A percentile compares a stretch with the other conserved stretches of the same genome.
phyloP scores from a whole-genome alignment of 139 green algal genomes.

The Picochlorum sp. region DNA sequence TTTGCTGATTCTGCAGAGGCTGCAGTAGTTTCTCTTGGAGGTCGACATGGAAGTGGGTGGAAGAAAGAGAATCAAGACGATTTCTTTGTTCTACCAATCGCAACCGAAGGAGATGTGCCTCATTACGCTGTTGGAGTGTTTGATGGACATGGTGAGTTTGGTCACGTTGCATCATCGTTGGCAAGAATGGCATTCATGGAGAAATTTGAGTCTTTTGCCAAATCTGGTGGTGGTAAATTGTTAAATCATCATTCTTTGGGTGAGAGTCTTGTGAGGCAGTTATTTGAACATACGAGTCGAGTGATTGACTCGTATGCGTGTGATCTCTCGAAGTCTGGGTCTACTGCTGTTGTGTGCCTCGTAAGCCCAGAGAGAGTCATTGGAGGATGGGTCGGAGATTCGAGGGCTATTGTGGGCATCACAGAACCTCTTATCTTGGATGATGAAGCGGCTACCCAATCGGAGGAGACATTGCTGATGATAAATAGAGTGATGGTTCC shows the following conservation, averaged over 20 bases:
- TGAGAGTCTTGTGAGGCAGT: neutral
- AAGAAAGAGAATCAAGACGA: constrained; percentile 39
- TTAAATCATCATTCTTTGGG: neutral
- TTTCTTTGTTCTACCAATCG: constrained; percentile 29
- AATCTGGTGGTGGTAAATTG: neutral
- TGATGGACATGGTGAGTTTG: constrained; percentile 34
- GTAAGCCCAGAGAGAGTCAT: constrained; percentile 22
- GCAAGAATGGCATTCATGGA: constrained; percentile 16
- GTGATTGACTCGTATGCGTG: neutral
- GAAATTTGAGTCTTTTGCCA: neutral
- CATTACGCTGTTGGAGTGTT: constrained; percentile 30
- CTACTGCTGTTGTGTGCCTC: constrained; percentile 29
- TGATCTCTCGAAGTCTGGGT: constrained; percentile 29
- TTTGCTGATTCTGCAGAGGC: constrained; percentile 9
- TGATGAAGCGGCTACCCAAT: neutral
- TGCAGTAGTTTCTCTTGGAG: constrained; percentile 13
- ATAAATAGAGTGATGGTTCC: constrained; percentile 9
- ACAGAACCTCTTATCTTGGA: neutral
- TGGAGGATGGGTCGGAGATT: constrained; percentile 46
- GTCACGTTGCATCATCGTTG: constrained; percentile 3
- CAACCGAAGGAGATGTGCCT: neutral
- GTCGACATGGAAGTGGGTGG: constrained; percentile 13
- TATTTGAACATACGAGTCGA: too few relatives aligned
- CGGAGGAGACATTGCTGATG: neutral
- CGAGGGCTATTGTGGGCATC: constrained; percentile 39